These are phyloP conservation scores for Mucor lusitanicus DNA, from an alignment of 371 early-diverging fungal species.

Conservation along the genomic window DNA sequence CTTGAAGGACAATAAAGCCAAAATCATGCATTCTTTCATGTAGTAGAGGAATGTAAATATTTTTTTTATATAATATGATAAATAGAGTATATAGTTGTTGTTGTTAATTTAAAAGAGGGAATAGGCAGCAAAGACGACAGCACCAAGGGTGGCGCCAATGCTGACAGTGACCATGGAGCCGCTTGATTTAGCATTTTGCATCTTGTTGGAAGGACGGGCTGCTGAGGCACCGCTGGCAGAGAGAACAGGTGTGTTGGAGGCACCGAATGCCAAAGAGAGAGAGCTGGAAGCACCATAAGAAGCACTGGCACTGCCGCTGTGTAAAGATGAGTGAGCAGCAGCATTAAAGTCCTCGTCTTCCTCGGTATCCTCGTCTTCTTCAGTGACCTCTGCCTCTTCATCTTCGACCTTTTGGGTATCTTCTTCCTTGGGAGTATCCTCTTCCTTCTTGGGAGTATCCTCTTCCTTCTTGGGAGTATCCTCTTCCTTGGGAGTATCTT, in stretches of 20 bases:
- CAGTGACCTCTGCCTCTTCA: background rate
- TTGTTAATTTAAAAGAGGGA: conserved; percentile 7
- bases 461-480: background rate
- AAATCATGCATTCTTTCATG: background rate
- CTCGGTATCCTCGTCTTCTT: background rate
- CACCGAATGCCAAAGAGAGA: conserved; percentile 13
- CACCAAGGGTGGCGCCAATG: conserved; percentile 18
- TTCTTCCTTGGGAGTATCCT: background rate
- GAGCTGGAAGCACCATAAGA: conserved; percentile 4
- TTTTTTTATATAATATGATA: background rate
- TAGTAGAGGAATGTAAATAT: conserved; percentile 1
- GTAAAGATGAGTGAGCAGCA: background rate
- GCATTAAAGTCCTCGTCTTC: background rate
- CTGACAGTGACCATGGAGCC: conserved; percentile 14
- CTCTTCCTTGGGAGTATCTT: background rate
- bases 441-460: background rate
- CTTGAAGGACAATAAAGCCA: conserved; percentile 50
- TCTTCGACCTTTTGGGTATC: conserved; percentile 8
- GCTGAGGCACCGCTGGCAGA: conserved; percentile 2
- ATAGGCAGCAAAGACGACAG: conserved; percentile 8
- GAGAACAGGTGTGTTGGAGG: conserved; percentile 8
- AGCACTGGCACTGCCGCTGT: background rate
- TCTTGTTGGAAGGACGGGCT: background rate
- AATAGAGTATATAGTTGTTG: background rate
- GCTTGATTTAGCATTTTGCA: conserved; percentile 9